Base-by-base conservation (phyloP, 306 rosid species). In the Vicia villosa region DNA sequence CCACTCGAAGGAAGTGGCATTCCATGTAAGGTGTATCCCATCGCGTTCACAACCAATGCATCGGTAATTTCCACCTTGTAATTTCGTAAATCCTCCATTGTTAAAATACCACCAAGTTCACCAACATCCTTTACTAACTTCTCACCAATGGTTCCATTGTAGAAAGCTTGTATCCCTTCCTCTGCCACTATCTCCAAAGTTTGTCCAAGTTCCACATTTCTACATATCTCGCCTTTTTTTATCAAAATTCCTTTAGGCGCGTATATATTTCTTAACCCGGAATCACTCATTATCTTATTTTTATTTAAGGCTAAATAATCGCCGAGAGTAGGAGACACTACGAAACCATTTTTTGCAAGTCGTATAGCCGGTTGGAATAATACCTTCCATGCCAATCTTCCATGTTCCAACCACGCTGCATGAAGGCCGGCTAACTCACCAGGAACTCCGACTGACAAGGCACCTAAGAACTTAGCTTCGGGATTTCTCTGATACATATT, bases 1-100 rank as follows among this genome's bases (percentile, higher is more conserved):
- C 98, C 98, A 70, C 91, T 87, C 57, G 98, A 90, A 76, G 97
- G 98, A 66, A 94, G 97, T 4, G 97, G 97, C 97, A 94, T 94
- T 83, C 97, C 98, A 60, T 80, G 38, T 43, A 94, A 32, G 30
- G 88, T 85, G 81, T 86, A 85, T 62, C 94, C 96, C 92, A 79
- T 79, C 52, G 70, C 86, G 72, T 90, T 68, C 12, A 66, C 82
- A 37, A 84, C 70, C 83, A 78, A 19, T 70, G 97, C 86, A 74
- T 86, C 88, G 8, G 79, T 86, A 63, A 84, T 74, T 28, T 88
- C 78, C 68, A 87, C 89, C 52, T 72, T 85, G 86, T 94, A 94
- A 70, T 73, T 87, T 66, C 79, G 80, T 55, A 94, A 79, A 84
- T 94, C 97, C 72, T 90, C 96, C 94, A 85, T 78, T 59, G 97